Evolutionary conservation across 2,329 filamentous ascomycete species (phyloP), one percentile per base, ranked within the genome.

Genomic region (Neopestalotiopsis sp.): DNA sequence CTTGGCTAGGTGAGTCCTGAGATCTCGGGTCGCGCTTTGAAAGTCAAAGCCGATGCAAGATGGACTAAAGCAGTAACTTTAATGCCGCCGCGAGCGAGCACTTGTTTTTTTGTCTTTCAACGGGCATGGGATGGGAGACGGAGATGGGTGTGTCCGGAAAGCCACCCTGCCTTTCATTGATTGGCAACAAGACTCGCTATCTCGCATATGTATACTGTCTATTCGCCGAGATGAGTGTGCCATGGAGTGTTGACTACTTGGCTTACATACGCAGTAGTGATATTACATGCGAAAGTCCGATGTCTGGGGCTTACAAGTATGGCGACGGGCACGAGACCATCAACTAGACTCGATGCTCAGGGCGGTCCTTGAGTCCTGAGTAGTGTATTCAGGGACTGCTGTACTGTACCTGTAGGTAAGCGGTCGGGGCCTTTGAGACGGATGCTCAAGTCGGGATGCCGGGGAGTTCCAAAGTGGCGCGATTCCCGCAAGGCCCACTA

Each of bases 241-340:
- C 49, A n/a, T 56, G 49, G 7, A 56, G 13, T 30, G 57, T 28
- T 28, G 24, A 28, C 24, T 28, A 34, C 57, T 59, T 59, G 57
- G 57, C 57, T 52, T 52, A 52, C n/a, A n/a, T 52, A 52, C 45
- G 45, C 45, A 24, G 45, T 52, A 52, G 45, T 52, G 45, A 5
- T 6, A 52, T 52, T 52, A 6, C n/a, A 52, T 52, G 9, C 20
- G 20, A 52, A 28, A 38, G 34, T 38, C 9, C 9, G 20, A 52
- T n/a, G 17, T 17, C 6, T 52, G 45, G 45, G 45, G 45, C 45
- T 52, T 38, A 56, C 49, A 24, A 56, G 49, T 24, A 56, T 20
- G 57, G 28, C 5, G 4, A 62, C 59, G 59, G 32, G 32, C 59
- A 62, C 59, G 59, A 62, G 59, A 62, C 34, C 59, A 34, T 62